Percentiles rank a stretch among this genome's conserved stretches.
Evolutionary conservation across 257 asterid genomes (phyloP).

Genomic region (Fraxinus americana): DNA sequence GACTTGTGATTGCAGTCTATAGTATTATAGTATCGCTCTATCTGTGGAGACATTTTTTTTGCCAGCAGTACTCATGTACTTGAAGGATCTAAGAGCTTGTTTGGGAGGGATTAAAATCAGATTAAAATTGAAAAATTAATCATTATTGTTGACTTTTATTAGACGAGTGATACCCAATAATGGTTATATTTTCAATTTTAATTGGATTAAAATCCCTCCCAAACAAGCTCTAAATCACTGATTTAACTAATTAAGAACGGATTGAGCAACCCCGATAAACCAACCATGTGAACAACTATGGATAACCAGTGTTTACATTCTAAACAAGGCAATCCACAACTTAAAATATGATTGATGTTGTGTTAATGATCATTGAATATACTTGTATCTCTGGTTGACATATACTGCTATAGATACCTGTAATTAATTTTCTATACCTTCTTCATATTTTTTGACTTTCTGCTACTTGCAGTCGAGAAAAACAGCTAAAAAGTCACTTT

Average conservation of each 20-base stretch:
- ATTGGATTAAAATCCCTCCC: no score
- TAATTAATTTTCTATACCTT: no score
- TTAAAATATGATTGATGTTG: background rate
- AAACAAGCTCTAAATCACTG: background rate
- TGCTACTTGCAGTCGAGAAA: background rate
- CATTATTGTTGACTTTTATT: no score
- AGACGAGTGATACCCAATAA: no score
- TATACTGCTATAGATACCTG: background rate
- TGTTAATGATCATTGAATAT: background rate
- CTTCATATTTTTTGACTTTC: background rate
- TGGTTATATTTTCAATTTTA: no score
- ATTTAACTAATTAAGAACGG: slow-evolving; percentile 22
- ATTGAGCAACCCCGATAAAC: slow-evolving; percentile 40
- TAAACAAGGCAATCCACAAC: slow-evolving; percentile 19
- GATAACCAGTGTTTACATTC: slow-evolving; percentile 17
- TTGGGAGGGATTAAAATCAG: no score
- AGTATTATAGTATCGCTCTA: background rate
- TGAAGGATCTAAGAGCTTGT: slow-evolving; percentile 18
- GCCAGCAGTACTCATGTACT: slow-evolving; percentile 12
- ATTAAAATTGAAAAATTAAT: no score
- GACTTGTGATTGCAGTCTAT: background rate
- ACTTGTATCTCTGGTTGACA: slow-evolving; percentile 1
- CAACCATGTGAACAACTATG: slow-evolving; percentile 44
- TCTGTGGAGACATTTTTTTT: background rate
- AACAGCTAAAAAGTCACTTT: background rate